phyloP scores from a whole-genome alignment of 2,329 filamentous ascomycete genomes.

The Sarocladium brachiariae region DNA sequence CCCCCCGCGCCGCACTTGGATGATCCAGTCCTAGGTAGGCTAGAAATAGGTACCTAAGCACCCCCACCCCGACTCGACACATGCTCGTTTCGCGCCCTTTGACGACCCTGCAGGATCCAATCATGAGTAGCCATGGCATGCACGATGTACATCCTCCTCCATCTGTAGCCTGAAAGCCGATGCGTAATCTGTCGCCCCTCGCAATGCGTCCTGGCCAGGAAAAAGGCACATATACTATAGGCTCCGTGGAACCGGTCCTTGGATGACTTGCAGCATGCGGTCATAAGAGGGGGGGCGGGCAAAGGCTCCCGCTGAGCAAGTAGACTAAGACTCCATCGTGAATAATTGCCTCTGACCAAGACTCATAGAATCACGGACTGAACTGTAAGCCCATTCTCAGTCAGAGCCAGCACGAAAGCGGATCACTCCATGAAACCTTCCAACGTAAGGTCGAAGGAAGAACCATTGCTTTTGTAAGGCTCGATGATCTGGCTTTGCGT shows the following conservation, averaged over 20 bases:
- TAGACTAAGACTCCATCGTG: background rate
- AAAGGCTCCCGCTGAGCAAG: no score
- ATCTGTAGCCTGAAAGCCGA: background rate
- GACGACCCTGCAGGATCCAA: background rate
- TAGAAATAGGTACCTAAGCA: no score
- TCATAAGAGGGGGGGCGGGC: background rate
- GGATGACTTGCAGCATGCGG: slow-evolving; percentile 2
- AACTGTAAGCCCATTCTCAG: no score
- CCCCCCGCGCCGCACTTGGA: no score
- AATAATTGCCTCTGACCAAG: background rate
- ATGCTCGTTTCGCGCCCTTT: background rate
- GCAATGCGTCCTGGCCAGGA: background rate
- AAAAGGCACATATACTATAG: background rate
- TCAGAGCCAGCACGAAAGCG: no score
- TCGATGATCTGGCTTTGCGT: no score
- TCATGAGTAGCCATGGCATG: background rate
- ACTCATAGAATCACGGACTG: background rate
- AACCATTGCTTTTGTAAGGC: background rate
- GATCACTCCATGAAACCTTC: background rate
- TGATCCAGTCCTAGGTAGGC: no score
- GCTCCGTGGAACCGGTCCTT: slow-evolving; percentile 7
- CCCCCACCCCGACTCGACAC: slow-evolving; percentile 3
- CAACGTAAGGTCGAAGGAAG: background rate
- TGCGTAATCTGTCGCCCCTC: background rate
- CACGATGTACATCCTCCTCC: slow-evolving; percentile 5